Percentiles rank a stretch among this genome's conserved stretches.
Evolutionary conservation across 805 yeast genomes (phyloP).

Genomic region (Candida cerambycidarum): DNA sequence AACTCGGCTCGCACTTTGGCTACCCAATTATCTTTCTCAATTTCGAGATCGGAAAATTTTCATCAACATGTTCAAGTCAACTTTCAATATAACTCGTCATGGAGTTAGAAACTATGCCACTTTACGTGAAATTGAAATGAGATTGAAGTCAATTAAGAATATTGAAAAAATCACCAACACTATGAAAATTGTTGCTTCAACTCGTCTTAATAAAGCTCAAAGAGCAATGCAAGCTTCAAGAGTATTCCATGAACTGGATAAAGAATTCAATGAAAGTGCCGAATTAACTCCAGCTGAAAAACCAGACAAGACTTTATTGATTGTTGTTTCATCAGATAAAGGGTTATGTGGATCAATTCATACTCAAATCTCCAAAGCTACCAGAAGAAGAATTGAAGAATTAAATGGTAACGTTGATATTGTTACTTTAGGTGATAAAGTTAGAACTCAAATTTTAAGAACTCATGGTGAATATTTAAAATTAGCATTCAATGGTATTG

Average conservation of each 20-base stretch:
- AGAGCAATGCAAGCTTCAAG: conserved; percentile 89
- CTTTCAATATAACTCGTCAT: conserved; percentile 25
- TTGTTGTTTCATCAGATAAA: conserved; percentile 94
- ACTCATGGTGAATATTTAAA: conserved; percentile 67
- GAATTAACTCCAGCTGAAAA: conserved; percentile 60
- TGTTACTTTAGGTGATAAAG: conserved; percentile 92
- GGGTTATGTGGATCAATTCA: conserved; percentile 99
- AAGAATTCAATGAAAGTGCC: conserved; percentile 75
- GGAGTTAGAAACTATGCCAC: conserved; percentile 89
- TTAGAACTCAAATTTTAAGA: conserved; percentile 85
- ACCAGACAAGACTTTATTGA: conserved; percentile 72
- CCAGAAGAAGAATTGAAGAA: conserved; percentile 65
- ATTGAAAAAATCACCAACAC: conserved; percentile 99
- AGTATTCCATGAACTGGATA: conserved; percentile 76
- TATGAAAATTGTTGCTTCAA: conserved; percentile 98
- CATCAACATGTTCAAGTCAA: conserved; percentile 8
- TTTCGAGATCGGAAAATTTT: conserved; percentile 8
- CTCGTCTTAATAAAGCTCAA: conserved; percentile 93
- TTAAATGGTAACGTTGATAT: conserved; percentile 67
- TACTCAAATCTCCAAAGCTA: conserved; percentile 88
- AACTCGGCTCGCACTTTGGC: background rate
- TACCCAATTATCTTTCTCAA: conserved; percentile 6
- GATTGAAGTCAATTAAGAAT: conserved; percentile 97
- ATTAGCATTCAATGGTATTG: conserved; percentile 84
- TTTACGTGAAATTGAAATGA: conserved; percentile 95